Percentiles rank a stretch among this genome's conserved stretches.
These are phyloP conservation scores for Manihot esculenta DNA, from an alignment of 441 rosid species.

Conservation along the genomic window DNA sequence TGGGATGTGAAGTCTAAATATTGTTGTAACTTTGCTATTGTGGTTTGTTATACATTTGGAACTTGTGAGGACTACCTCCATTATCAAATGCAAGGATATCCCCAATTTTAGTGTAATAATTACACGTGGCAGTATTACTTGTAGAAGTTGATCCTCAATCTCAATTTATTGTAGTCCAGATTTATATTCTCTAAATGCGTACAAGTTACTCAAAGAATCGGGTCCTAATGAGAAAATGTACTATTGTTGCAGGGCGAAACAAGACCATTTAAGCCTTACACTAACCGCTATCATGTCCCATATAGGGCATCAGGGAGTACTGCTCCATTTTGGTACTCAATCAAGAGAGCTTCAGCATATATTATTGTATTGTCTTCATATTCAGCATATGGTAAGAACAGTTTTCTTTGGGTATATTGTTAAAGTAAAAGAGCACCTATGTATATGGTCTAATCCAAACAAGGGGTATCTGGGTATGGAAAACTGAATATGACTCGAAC, in stretches of 20 bases:
- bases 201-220: neutral
- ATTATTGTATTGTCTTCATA: constrained; percentile 79
- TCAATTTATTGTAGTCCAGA: neutral
- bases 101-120: neutral
- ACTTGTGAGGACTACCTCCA: neutral
- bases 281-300: constrained; percentile 64
- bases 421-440: neutral
- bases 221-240: constrained; percentile 1
- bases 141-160: neutral
- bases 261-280: constrained; percentile 69
- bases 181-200: neutral
- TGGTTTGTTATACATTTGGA: neutral
- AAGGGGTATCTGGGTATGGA: neutral
- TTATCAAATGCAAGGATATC: neutral
- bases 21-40: neutral
- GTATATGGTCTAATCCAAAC: neutral
- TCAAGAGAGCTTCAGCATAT: constrained; percentile 81
- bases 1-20: no score
- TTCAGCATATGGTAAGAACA: constrained; percentile 69
- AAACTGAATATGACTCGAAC: neutral
- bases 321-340: constrained; percentile 80
- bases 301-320: constrained; percentile 62
- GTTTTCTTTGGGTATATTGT: neutral
- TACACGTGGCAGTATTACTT: neutral
- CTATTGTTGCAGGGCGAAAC: constrained; percentile 64